These are phyloP conservation scores for Suhomyces bribrorum DNA, from an alignment of 1,139 yeast genomes.

Conservation along the genomic window DNA sequence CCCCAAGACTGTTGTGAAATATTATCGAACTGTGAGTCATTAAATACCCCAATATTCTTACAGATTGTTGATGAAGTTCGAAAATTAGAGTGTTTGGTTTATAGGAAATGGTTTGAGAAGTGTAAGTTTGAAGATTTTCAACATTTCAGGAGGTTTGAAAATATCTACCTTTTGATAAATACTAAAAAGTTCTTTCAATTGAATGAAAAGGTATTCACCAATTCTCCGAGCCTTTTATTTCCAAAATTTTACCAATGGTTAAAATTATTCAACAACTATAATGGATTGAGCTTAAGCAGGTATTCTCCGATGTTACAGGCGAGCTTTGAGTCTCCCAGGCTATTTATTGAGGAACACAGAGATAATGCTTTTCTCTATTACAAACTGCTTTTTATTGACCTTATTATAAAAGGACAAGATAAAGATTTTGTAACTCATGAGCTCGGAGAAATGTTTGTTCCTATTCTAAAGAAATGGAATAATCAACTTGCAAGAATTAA, in stretches of 20 bases:
- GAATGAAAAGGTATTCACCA: conserved; percentile 15
- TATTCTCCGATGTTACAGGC: conserved; percentile 8
- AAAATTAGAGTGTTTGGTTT: conserved; percentile 17
- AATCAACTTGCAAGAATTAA: neutral
- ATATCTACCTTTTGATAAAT: conserved; percentile 13
- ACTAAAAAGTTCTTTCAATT: neutral
- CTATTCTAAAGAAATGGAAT: conserved; percentile 5
- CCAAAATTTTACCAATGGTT: conserved; percentile 27
- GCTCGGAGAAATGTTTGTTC: conserved; percentile 9
- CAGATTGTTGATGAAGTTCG: conserved; percentile 1
- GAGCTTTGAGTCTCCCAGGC: conserved; percentile 6
- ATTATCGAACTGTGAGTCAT: neutral
- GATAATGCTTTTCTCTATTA: conserved; percentile 10
- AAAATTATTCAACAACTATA: conserved; percentile 1
- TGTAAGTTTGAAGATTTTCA: conserved; percentile 18
- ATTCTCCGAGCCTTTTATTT: conserved; percentile 28
- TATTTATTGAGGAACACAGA: conserved; percentile 1
- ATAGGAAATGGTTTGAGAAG: conserved; percentile 21
- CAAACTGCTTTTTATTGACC: conserved; percentile 7
- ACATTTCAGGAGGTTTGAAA: conserved; percentile 25
- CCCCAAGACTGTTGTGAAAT: conserved; percentile 4
- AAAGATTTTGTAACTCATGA: conserved; percentile 10
- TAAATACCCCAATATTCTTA: neutral
- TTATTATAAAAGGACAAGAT: conserved; percentile 5
- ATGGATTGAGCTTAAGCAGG: conserved; percentile 3